Evolutionary conservation across 352 stramenopile species (phyloP).

Genomic region (Aphanomyces euteiches): DNA sequence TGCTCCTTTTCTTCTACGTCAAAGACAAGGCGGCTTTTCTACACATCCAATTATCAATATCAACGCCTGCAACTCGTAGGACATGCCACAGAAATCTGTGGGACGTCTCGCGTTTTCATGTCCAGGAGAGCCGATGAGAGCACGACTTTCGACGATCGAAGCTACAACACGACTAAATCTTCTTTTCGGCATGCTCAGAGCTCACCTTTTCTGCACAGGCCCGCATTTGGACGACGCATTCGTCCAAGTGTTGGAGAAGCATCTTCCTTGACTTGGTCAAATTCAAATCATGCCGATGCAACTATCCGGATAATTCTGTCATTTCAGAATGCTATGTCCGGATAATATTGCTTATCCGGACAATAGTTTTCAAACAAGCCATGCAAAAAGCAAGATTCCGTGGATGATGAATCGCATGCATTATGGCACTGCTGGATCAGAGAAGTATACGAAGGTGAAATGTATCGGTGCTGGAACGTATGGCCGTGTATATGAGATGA

Average conservation of each 20-base stretch:
- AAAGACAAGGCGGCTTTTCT: slow-evolving; percentile 14
- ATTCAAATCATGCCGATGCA: not conserved
- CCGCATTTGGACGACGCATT: slow-evolving; percentile 24
- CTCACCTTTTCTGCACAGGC: slow-evolving; percentile 20
- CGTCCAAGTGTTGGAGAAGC: slow-evolving; percentile 6
- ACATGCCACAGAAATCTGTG: slow-evolving; percentile 10
- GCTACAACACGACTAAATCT: not conserved
- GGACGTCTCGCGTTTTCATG: slow-evolving; percentile 22
- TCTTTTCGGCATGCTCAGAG: no score
- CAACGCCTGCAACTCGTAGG: not conserved
- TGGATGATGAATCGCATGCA: not conserved
- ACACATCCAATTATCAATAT: not conserved
- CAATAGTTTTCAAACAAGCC: not conserved
- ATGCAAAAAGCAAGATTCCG: no score
- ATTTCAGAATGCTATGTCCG: not conserved
- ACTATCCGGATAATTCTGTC: slow-evolving; percentile 18
- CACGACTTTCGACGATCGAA: slow-evolving; percentile 4
- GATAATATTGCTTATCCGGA: not conserved
- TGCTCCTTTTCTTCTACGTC: slow-evolving; percentile 20
- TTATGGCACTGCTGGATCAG: slow-evolving; percentile 63
- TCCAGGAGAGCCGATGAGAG: slow-evolving; percentile 9
- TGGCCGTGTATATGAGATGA: slow-evolving; percentile 85
- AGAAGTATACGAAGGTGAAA: slow-evolving; percentile 84
- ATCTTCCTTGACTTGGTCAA: not conserved
- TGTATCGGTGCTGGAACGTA: slow-evolving; percentile 86